These are phyloP conservation scores for Tilletia setariae DNA, from an alignment of 1,284 basidiomycete species.

Conservation along the genomic window DNA sequence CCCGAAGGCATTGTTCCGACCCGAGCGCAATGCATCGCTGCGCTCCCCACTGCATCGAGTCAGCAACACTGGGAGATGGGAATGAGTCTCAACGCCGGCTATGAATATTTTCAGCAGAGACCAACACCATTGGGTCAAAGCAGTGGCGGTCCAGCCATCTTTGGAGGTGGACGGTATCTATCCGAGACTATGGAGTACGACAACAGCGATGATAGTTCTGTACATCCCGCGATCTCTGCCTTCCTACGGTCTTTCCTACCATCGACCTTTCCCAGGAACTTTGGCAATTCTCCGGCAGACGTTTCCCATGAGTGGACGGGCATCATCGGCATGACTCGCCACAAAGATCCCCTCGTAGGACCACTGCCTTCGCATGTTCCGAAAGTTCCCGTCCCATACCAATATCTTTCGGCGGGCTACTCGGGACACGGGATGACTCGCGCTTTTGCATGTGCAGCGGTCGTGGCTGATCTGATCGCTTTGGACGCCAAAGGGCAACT, in stretches of 20 bases:
- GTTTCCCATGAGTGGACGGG: conserved; percentile 69
- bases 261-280: conserved; percentile 55
- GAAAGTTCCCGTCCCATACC: conserved; percentile 50
- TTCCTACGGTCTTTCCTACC: conserved; percentile 23
- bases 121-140: conserved; percentile 50
- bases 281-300: conserved; percentile 58
- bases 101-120: conserved; percentile 77
- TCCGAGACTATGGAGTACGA: conserved; percentile 60
- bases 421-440: conserved; percentile 77
- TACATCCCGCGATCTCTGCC: conserved; percentile 60
- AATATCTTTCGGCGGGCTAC: conserved; percentile 73
- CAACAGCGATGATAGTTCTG: conserved; percentile 64
- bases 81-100: conserved; percentile 57
- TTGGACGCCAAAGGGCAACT: conserved; percentile 58
- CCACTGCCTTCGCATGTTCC: conserved; percentile 16
- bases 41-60: conserved; percentile 58
- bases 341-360: conserved; percentile 66
- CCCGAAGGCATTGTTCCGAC: conserved; percentile 64
- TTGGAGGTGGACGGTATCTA: conserved; percentile 68
- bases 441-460: conserved; percentile 65
- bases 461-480: conserved; percentile 65
- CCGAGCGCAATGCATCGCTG: conserved; percentile 69
- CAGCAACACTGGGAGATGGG: conserved; percentile 26
- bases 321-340: conserved; percentile 72
- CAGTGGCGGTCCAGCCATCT: conserved; percentile 60